Base-by-base conservation (phyloP, 768 basidiomycete species). In the Russula sp. region DNA sequence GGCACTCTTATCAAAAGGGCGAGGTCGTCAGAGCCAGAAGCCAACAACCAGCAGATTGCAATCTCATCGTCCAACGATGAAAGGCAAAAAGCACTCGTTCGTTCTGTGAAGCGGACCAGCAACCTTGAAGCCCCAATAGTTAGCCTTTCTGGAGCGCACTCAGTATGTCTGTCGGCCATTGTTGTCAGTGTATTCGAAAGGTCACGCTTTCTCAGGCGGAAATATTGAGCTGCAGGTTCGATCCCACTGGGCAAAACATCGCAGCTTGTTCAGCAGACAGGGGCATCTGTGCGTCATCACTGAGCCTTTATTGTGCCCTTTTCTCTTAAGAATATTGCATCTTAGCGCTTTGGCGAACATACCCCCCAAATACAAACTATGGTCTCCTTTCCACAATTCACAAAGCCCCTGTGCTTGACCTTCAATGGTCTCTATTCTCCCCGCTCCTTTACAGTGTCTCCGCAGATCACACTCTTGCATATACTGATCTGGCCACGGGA, bases 111-210 rank as follows among this genome's bases (percentile, higher is more conserved):
- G 73, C 82, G 97, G 51, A 99, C 97, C n/a, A 94, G 91, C 75
- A 87, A 83, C 68, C 81, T 98, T 45, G 88, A 93, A 69, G 94
- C 94, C 48, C 97, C 97, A 34, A 98, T 99, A 70, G 85, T 98
- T 70, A 90, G 89, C 69, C 78, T 99, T 65, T 81, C 85, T 16
- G 91, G 96, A 2, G 87, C 94, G 5, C 94, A 97, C 76, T 81
- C 85, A 54, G 91, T 95, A 75, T 70, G 89, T 78, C 8, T 49
- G 50, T 64, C 31, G 3, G n/a, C 2, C 11, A 9, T 6, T 59
- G 13, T 49, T 18, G 1, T 49, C 9, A 40, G 13, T 51, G 49
- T 34, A 1, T 31, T 35, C 9, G 45, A 49, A 3, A 32, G n/a
- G 20, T 34, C 57, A 31, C 27, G 9, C 22, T 70, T 31, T 47